These are phyloP conservation scores for Colletotrichum camelliae DNA, from an alignment of 2,329 filamentous ascomycete species.

Conservation along the genomic window DNA sequence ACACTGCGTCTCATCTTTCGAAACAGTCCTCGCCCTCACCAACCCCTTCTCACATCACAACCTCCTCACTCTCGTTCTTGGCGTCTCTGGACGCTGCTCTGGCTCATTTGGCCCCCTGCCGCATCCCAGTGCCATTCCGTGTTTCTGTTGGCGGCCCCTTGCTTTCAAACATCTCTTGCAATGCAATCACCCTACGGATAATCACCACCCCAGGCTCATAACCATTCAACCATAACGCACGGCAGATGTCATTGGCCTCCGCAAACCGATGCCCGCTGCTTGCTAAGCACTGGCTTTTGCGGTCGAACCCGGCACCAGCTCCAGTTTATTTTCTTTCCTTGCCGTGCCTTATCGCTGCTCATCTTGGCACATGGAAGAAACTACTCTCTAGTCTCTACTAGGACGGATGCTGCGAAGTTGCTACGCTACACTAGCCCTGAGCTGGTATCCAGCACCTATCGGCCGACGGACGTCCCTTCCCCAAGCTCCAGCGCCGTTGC, in stretches of 20 bases:
- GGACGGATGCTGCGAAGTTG: neutral
- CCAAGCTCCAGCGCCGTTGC: slow-evolving; percentile 8
- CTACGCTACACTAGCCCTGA: neutral
- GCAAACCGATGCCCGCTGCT: neutral
- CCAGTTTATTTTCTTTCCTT: neutral
- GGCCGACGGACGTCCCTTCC: slow-evolving; percentile 1
- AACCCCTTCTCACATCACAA: neutral
- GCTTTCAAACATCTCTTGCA: neutral
- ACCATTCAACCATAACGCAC: neutral
- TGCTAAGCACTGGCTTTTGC: neutral
- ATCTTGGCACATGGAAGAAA: neutral
- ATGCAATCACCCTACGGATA: neutral
- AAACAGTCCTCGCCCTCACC: neutral
- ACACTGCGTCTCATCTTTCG: slow-evolving; percentile 13
- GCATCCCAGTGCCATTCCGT: neutral
- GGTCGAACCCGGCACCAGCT: slow-evolving; percentile 1
- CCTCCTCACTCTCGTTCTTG: neutral
- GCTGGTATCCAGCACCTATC: neutral
- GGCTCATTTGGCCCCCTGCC: slow-evolving; percentile 1
- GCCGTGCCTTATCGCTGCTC: neutral
- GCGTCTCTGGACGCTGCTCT: neutral
- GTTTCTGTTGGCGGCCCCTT: slow-evolving; percentile 12
- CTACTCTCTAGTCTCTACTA: neutral
- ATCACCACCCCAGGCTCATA: neutral
- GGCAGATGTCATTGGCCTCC: neutral